A percentile compares a stretch with the other conserved stretches of the same genome.
Evolutionary conservation across 2,329 filamentous ascomycete genomes (phyloP).

Genomic region (Fusarium buharicum): DNA sequence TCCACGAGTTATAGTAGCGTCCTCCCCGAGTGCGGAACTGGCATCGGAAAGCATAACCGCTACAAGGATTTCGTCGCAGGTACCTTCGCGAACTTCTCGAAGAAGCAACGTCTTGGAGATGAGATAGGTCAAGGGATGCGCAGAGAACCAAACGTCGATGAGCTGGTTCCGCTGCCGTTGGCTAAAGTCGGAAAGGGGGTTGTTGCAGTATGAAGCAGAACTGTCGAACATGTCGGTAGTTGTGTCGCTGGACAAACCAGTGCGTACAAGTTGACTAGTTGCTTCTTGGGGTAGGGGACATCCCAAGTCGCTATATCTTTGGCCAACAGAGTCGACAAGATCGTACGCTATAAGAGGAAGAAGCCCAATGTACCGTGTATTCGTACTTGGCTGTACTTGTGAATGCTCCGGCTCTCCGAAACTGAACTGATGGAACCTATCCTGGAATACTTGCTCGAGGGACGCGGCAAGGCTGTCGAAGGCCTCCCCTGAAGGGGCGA

Average conservation of each 20-base stretch:
- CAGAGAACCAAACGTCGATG: conserved; percentile 56
- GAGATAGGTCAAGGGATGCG: conserved; percentile 54
- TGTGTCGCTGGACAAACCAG: conserved; percentile 44
- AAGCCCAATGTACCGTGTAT: conserved; percentile 43
- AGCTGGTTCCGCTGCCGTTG: conserved; percentile 50
- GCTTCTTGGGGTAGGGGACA: conserved; percentile 45
- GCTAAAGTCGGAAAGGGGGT: conserved; percentile 47
- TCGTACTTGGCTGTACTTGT: background rate
- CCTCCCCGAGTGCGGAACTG: conserved; percentile 49
- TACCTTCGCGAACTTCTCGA: conserved; percentile 52
- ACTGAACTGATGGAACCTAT: conserved; percentile 41
- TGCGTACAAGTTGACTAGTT: conserved; percentile 44
- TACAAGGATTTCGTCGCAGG: conserved; percentile 53
- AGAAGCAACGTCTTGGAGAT: conserved; percentile 56
- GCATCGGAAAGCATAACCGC: conserved; percentile 55
- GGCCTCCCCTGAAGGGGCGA: conserved; percentile 20
- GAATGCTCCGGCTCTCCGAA: background rate
- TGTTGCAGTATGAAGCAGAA: conserved; percentile 35
- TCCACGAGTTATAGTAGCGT: conserved; percentile 43
- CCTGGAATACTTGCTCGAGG: conserved; percentile 47
- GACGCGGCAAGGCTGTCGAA: conserved; percentile 45
- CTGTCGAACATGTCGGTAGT: conserved; percentile 49
- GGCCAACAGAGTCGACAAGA: conserved; percentile 46
- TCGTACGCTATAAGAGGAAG: conserved; percentile 47
- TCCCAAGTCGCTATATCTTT: conserved; percentile 48